Evolutionary conservation across 139 green algal species (phyloP), one percentile per base, ranked within the genome.

Genomic region (Picochlorum sp.): DNA sequence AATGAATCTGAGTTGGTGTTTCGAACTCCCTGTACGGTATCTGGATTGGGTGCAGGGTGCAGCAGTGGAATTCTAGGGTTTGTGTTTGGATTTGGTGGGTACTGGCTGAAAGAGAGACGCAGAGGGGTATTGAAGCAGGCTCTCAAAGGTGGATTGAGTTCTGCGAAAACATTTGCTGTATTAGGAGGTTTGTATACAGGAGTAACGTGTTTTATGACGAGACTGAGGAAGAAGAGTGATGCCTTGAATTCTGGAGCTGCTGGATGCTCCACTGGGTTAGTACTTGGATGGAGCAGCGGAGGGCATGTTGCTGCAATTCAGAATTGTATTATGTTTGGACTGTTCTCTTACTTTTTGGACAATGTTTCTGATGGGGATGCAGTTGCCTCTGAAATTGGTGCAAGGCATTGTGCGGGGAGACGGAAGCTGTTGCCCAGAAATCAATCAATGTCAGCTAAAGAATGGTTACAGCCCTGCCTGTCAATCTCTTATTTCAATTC

Each of bases 151-250:
- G 79, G 83, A 21, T 62, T 69, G 61, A 26, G 21, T 2, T 86
- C 78, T 10, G 72, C 81, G 1, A 68, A 79, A 57, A 71, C 73
- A 18, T 80, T 87, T 71, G 81, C 67, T 2, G 38, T 86, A 30
- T 72, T 86, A 70, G 76, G 75, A 34, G 83, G 82, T 13, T 54
- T 87, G 21, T 90, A 89, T 69, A 79, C 82, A 13, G 68, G 75
- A 4, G 78, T 82, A 2, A 70, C 73, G 57, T 88, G 83, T 77
- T 70, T 88, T 31, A 76, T 72, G 52, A 55, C 75, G 34, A 76
- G 84, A 55, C 68, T 89, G 4, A 68, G 82, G 4, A 68, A 78
- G 18, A 77, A 79, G 50, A 75, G 85, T 34, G 83, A 89, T 51
- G 77, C 64, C 14, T 76, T 78, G 56, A 88, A 88, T 54, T 68